Base-by-base conservation (phyloP, 768 basidiomycete genomes). In the Dioszegia hungarica region DNA sequence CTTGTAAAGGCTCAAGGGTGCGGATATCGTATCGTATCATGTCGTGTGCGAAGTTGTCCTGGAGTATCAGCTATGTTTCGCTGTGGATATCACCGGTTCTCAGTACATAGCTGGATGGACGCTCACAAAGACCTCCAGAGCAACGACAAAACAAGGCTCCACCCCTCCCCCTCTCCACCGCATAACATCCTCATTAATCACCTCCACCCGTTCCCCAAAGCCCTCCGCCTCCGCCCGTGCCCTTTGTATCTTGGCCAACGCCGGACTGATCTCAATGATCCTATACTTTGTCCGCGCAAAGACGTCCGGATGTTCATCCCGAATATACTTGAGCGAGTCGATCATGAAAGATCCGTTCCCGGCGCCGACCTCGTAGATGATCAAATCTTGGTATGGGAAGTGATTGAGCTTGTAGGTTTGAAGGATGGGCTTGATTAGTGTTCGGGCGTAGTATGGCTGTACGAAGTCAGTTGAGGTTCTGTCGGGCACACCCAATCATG, bases 41-140 rank as follows among this genome's bases (percentile, higher is more conserved):
- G 70, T 99, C 95, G 72, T 98, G 94, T 0, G 91, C 87, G 66
- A 97, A 94, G 75, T 99, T 99, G 77, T 98, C 94, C 87, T 90
- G 59, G 28, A 62, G 34, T 59, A 29, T 52, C 50, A 54, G 50
- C 25, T 41, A 49, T 53, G 39, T 15, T n/a, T n/a, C n/a, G n/a
- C n/a, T n/a, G n/a, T n/a, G n/a, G n/a, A n/a, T n/a, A n/a, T n/a
- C n/a, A n/a, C n/a, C n/a, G n/a, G n/a, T n/a, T n/a, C 25, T 44
- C 44, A 14, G 31, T 27, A 15, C 3, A 5, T 2, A 9, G 19
- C 29, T n/a, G 25, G 43, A 4, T 31, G 25, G 44, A 12, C 3
- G 82, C 88, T 79, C 75, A 92, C 89, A 55, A 95, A 82, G 31
- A 99, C 95, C 79, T 99, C 95, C 80, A 97, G 83, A 1, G 91